Evolutionary conservation across 2,329 filamentous ascomycete genomes (phyloP).

Genomic region (Grosmannia huntii): DNA sequence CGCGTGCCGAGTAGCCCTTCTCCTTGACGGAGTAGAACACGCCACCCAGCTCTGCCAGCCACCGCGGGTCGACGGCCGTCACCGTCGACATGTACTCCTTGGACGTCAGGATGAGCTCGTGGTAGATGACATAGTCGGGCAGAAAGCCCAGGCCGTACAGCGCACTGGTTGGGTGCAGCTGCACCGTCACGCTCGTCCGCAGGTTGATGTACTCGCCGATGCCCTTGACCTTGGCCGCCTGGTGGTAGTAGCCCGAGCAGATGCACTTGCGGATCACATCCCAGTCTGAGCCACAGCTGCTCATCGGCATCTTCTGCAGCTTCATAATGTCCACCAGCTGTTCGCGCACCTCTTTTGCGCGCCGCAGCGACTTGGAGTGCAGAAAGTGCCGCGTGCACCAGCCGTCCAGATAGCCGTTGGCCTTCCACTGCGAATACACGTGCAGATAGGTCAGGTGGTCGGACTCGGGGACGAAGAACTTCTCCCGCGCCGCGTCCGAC

Average conservation of each 20-base stretch:
- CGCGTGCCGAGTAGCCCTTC: slow-evolving; percentile 82
- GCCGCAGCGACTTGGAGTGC: slow-evolving; percentile 83
- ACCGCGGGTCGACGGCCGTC: slow-evolving; percentile 89
- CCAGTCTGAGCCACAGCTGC: slow-evolving; percentile 92
- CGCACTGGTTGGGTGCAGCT: slow-evolving; percentile 86
- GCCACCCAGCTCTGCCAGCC: slow-evolving; percentile 90
- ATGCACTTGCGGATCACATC: slow-evolving; percentile 93
- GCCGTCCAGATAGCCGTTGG: slow-evolving; percentile 75
- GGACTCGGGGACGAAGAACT: slow-evolving; percentile 96
- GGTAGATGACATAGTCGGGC: slow-evolving; percentile 94
- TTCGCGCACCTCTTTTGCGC: slow-evolving; percentile 87
- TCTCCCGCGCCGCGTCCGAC: slow-evolving; percentile 87
- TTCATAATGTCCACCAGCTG: slow-evolving; percentile 91
- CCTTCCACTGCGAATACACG: slow-evolving; percentile 90
- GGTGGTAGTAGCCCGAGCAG: slow-evolving; percentile 95
- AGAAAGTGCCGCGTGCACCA: slow-evolving; percentile 94
- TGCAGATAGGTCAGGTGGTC: slow-evolving; percentile 93
- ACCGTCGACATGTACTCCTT: slow-evolving; percentile 99
- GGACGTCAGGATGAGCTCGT: slow-evolving; percentile 90
- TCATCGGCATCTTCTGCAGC: slow-evolving; percentile 78
- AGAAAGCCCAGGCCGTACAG: slow-evolving; percentile 87
- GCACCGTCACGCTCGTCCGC: slow-evolving; percentile 84
- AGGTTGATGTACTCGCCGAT: slow-evolving; percentile 97
- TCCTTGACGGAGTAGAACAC: slow-evolving; percentile 98
- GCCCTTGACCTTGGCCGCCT: slow-evolving; percentile 90